Evolutionary conservation across 1,284 basidiomycete genomes (phyloP).

Genomic region (Apiotrichum gamsii): DNA sequence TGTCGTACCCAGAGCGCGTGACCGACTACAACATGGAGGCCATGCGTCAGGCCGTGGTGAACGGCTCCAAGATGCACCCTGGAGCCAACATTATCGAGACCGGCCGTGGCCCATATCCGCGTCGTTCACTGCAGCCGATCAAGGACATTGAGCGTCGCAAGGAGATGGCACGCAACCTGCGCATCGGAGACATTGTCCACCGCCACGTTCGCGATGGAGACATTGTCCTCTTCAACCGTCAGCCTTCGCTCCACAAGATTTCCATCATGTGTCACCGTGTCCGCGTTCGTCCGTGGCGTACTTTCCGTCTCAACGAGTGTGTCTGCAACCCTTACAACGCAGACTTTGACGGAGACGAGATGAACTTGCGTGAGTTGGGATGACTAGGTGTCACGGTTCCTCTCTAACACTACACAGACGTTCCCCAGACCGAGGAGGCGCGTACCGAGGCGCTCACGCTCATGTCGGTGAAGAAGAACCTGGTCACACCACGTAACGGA

Average conservation of each 20-base stretch:
- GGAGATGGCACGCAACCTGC: slow-evolving; percentile 37
- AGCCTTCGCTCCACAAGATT: slow-evolving; percentile 95
- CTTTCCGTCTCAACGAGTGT: slow-evolving; percentile 97
- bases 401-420: slow-evolving; percentile 55
- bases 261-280: slow-evolving; percentile 99
- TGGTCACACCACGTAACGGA: slow-evolving; percentile 94
- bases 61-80: slow-evolving; percentile 87
- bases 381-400: neutral
- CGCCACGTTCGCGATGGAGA: slow-evolving; percentile 90
- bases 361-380: slow-evolving; percentile 87
- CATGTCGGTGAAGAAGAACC: slow-evolving; percentile 96
- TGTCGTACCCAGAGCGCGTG: slow-evolving; percentile 95
- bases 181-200: slow-evolving; percentile 46
- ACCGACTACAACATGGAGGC: slow-evolving; percentile 83
- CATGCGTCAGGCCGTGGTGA: slow-evolving; percentile 72
- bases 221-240: slow-evolving; percentile 96
- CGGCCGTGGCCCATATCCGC: slow-evolving; percentile 19
- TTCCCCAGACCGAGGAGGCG: slow-evolving; percentile 98
- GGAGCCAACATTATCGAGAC: slow-evolving; percentile 90
- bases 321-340: slow-evolving; percentile 99
- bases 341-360: slow-evolving; percentile 99
- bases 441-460: slow-evolving; percentile 94
- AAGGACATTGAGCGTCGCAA: slow-evolving; percentile 35
- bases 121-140: slow-evolving; percentile 23
- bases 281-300: slow-evolving; percentile 87